Base-by-base conservation (phyloP, 2,329 filamentous ascomycete genomes). In the Lachnellula suecica region DNA sequence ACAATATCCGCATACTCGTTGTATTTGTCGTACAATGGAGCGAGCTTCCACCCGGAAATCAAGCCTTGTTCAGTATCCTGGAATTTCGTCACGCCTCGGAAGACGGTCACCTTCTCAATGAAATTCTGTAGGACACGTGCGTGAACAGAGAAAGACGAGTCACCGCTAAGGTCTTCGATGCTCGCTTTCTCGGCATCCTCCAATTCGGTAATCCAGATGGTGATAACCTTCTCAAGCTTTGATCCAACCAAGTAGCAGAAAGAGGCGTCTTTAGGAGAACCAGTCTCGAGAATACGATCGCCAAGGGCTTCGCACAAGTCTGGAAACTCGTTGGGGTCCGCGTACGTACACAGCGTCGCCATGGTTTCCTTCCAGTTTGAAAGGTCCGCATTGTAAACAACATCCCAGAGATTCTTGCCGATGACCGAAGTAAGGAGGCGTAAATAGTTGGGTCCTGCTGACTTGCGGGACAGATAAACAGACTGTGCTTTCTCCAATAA, bases 101-200 rank as follows among this genome's bases (percentile, higher is more conserved):
- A 99, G 49, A 99, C 83, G 0, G 92, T 96, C 43, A 99, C 94
- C 78, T 99, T 99, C 74, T 99, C 94, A 57, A 99, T 96, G 67
- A 99, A 93, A 60, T 89, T 87, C 71, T 97, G 94, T 40, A 99
- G 76, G 43, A 88, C 87, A 56, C 85, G 85, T 50, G 93, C 91
- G 65, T 97, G 94, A 45, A 97, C 85, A 0, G 93, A 96, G 73
- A 97, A 99, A 52, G 84, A 88, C 20, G 89, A 93, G 64, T 91
- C 89, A 29, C 83, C 83, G 22, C 79, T 79, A 19, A 81, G 78
- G 57, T 86, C 81, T 63, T 91, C 80, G 56, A 95, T 76, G 11
- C 84, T 85, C 41, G 84, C 83, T 63, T 87, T 83, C 70, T 97
- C 91, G 22, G 85, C 82, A 72, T 97, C 91, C 60, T 91, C 82